These are phyloP conservation scores for Aspergillus alliaceus DNA, from an alignment of 2,329 filamentous ascomycete genomes.

Conservation along the genomic window DNA sequence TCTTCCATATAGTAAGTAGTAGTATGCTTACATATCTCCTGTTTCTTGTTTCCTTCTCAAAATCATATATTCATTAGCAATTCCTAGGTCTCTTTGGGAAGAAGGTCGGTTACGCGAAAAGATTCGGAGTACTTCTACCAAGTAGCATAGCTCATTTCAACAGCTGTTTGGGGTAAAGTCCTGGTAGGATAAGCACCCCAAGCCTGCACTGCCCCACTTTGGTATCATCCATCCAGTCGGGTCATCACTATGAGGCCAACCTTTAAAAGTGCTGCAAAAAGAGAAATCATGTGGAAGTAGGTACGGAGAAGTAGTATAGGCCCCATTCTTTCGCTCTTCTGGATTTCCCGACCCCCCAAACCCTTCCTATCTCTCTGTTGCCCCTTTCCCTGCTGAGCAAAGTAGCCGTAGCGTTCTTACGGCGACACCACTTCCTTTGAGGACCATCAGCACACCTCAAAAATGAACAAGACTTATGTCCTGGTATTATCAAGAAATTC, in stretches of 20 bases:
- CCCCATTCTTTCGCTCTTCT: background rate
- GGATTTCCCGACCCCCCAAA: background rate
- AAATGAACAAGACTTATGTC: too few species aligned
- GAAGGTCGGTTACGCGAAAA: background rate
- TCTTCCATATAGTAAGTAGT: background rate
- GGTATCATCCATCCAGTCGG: constrained; percentile 15
- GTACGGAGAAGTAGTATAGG: background rate
- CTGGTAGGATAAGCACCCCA: constrained; percentile 27
- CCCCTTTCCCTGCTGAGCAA: too few species aligned
- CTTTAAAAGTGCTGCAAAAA: constrained; percentile 13
- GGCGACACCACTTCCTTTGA: too few species aligned
- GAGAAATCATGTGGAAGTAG: background rate
- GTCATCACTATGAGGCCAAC: constrained; percentile 10
- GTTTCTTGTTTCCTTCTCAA: too few species aligned
- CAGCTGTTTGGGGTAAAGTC: constrained; percentile 16
- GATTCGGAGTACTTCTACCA: too few species aligned
- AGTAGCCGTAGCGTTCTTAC: too few species aligned
- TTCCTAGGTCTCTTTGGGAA: background rate
- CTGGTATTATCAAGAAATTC: background rate
- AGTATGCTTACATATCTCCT: too few species aligned
- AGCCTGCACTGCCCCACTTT: constrained; percentile 23
- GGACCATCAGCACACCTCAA: too few species aligned
- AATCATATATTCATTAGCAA: too few species aligned
- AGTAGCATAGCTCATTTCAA: too few species aligned
- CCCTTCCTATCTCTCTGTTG: too few species aligned